Evolutionary conservation across 2,329 filamentous ascomycete genomes (phyloP), one percentile per base, ranked within the genome.

Genomic region (Exophiala lecanii-corni): DNA sequence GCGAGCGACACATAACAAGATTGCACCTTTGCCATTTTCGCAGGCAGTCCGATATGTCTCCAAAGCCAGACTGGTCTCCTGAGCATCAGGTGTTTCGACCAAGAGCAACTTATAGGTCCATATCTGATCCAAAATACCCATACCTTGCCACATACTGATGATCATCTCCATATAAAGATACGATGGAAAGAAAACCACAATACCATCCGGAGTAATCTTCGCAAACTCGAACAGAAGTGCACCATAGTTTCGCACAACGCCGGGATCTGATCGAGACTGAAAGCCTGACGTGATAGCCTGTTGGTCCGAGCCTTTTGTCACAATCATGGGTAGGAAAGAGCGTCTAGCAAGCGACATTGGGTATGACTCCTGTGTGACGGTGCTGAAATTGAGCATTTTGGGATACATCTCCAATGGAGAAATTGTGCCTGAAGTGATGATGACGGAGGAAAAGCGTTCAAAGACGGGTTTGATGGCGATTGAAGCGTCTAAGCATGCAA

Each of bases 121-220:
- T 21, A 98, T 89, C 61, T 92, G 86, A 66, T 98, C 92, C 25
- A 98, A 73, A 51, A 97, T 95, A 18, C 89, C 89, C 89, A 97
- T 97, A 42, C 88, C 89, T 64, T 98, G 92, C 92, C 92, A 98
- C 81, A 95, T 95, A 62, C 85, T 91, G 62, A 98, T 96, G 62
- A 97, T 97, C 39, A 85, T 92, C 62, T 98, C 92, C 92, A 98
- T 97, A 69, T 98, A 98, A 1, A 98, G 76, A 58, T 98, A 98
- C 0, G 89, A 95, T 0, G 92, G 94, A 63, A 98, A 98, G 73
- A 98, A 98, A 28, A 98, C 92, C n/a, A 98, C 92, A 65, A 98
- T 82, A 21, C 92, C 92, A 58, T 98, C 92, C 0, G 92, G 94
- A 0, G 92, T 98, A 53, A 97, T 82, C 63, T 91, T 94, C 41